Conservation (phyloP, 192 early-diverging fungal species). For the Pilaira anomala region DNA sequence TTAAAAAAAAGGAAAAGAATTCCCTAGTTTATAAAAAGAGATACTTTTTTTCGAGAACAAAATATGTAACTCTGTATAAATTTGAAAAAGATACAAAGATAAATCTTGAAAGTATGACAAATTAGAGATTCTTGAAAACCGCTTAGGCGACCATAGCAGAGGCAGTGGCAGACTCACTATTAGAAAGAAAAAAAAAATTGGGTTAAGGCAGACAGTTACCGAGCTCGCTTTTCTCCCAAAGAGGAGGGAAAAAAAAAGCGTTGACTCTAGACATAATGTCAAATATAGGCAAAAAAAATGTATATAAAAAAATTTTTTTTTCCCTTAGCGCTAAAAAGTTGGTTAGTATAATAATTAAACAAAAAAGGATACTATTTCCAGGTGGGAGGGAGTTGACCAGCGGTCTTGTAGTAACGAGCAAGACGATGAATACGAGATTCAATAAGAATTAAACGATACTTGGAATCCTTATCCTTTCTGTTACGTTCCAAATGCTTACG, state of each 20-base stretch:
- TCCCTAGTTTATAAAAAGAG: no score
- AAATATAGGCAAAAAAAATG: conserved; percentile 28
- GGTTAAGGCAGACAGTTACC: conserved; percentile 43
- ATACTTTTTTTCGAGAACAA: no score
- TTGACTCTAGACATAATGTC: conserved; percentile 33
- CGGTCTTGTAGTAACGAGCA: conserved; percentile 97
- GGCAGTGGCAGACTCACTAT: conserved; percentile 46
- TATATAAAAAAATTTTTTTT: not conserved
- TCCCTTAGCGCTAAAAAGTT: not conserved
- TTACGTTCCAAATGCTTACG: conserved; percentile 98
- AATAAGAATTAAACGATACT: conserved; percentile 95
- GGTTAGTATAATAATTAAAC: conserved; percentile 8
- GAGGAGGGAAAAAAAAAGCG: conserved; percentile 11
- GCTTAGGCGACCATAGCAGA: conserved; percentile 36
- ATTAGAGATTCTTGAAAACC: not conserved
- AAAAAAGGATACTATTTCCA: conserved; percentile 91
- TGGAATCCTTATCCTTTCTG: conserved; percentile 98
- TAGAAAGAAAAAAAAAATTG: conserved; percentile 35
- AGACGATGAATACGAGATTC: conserved; percentile 99
- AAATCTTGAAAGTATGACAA: not conserved
- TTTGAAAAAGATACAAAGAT: not conserved
- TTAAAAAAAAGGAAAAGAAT: no score
- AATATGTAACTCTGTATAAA: not conserved
- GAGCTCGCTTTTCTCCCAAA: conserved; percentile 28
- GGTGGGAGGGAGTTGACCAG: conserved; percentile 92